Evolutionary conservation across 2,329 filamentous ascomycete genomes (phyloP), one percentile per base, ranked within the genome.

Genomic region (Trichoderma endophyticum): DNA sequence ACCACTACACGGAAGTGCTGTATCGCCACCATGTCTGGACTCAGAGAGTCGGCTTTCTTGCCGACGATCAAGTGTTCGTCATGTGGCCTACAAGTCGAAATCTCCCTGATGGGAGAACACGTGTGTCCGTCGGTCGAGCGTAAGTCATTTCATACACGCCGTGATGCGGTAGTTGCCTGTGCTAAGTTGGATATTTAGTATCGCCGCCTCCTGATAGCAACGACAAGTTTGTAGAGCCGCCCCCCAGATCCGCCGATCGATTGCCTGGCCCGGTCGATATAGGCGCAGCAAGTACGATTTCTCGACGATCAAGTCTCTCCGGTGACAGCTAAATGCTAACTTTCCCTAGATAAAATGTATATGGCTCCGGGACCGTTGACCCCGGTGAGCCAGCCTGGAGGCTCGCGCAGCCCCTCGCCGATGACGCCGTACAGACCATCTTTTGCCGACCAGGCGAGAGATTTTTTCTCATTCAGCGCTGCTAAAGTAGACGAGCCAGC

Each of bases 31-130:
- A 88, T 88, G 86, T 82, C 84, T 59, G 80, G 83, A 74, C 85
- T 85, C 77, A 86, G 90, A 78, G 87, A 90, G 80, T 91, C 89
- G 80, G 87, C 88, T 81, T 89, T 95, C 75, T 85, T 96, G 84
- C 93, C 94, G 78, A 90, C 90, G 28, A 93, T 97, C 82, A 97
- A 95, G 86, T 97, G 94, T 82, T 97, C 94, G 68, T 90, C 87
- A 83, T 97, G 94, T 80, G 89, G 90, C 54, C 82, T 84, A 54
- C 89, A 95, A 77, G 93, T 97, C 73, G 91, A 95, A 79, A 96
- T 97, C 76, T 91, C 92, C 54, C 85, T 91, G 80, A 92, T 97
- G 91, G 93, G 93, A 73, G 93, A 97, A 74, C 94, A 97, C 84
- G 80, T 93, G 73, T 97, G 94, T 81, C 81, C 83, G 73, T 78